Evolutionary conservation across 1,284 basidiomycete genomes (phyloP), one percentile per base, ranked within the genome.

Genomic region (Golubevia pallescens): DNA sequence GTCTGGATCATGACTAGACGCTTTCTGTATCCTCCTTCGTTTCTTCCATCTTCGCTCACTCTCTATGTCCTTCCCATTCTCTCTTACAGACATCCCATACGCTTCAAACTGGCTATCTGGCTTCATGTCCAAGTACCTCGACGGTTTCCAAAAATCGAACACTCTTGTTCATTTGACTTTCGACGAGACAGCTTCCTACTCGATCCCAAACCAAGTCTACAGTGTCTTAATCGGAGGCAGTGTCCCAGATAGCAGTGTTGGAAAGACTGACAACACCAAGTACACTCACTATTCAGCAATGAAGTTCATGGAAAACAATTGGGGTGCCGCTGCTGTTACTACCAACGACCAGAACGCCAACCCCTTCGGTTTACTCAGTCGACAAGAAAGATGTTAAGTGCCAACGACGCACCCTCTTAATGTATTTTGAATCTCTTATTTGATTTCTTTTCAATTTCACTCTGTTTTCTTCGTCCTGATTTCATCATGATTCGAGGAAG

Each of bases 131-230:
- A 63, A 21, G 14, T 63, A 63, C 62, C 16, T 34, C 5, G n/a
- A 23, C 28, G 28, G 28, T 7, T 32, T 58, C 24, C 28, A 32
- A n/a, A 42, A 19, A 21, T 57, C 62, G 7, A 63, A 63, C 55
- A 63, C 62, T 8, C 54, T 63, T n/a, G 23, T 63, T 32, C 62
- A 63, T 32, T 54, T 63, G 21, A 51, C 59, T 20, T 63, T 63
- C 55, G 62, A 63, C 32, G 62, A 63, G n/a, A 23, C 62, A 3
- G 62, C 24, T 42, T 28, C 62, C 8, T 58, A 58, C 55, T 23
- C 20, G 13, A 32, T 52, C n/a, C 54, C 62, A 10, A 63, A 63
- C 62, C 54, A 58, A 23, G 34, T 63, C 54, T 63, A 63, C 56
- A 32, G 23, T 16, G 62, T 38, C 10, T 1, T 63, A 10, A 51